Evolutionary conservation across 305 asterid genomes (phyloP).

Genomic region (Plantago coronopus): DNA sequence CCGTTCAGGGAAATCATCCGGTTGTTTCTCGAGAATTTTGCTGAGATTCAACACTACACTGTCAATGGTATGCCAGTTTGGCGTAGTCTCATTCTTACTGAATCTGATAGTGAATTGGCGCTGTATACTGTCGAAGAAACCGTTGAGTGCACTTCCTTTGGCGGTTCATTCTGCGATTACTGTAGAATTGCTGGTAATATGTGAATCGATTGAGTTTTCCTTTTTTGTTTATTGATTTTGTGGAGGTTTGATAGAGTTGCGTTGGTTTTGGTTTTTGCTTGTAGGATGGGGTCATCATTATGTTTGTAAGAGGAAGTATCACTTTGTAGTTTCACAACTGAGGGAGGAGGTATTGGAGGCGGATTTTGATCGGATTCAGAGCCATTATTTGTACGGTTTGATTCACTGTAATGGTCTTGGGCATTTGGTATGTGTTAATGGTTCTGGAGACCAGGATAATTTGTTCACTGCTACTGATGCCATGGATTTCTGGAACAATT

Average conservation of each 20-base stretch:
- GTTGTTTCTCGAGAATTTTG: slow-evolving; percentile 44
- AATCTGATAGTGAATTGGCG: slow-evolving; percentile 44
- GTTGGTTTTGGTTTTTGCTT: not conserved
- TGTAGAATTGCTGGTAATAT: slow-evolving; percentile 58
- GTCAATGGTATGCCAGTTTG: slow-evolving; percentile 50
- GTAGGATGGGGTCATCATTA: slow-evolving; percentile 88
- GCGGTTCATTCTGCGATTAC: slow-evolving; percentile 50
- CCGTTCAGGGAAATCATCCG: slow-evolving; percentile 56
- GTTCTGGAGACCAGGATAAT: slow-evolving; percentile 32
- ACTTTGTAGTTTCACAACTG: slow-evolving; percentile 54
- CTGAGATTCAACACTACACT: slow-evolving; percentile 36
- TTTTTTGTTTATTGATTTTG: not conserved
- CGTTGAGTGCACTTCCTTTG: slow-evolving; percentile 28
- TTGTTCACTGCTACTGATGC: slow-evolving; percentile 36
- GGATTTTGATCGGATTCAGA: slow-evolving; percentile 33
- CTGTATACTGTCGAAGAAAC: slow-evolving; percentile 63
- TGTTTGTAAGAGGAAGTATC: slow-evolving; percentile 66
- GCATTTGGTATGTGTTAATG: slow-evolving; percentile 59
- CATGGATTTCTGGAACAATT: slow-evolving; percentile 75
- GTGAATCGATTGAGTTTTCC: not conserved
- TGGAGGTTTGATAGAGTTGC: not conserved
- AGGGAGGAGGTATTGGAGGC: slow-evolving; percentile 42
- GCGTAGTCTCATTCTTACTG: slow-evolving; percentile 39
- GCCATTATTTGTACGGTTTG: slow-evolving; percentile 57
- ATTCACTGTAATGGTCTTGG: slow-evolving; percentile 83